Evolutionary conservation across 805 yeast genomes (phyloP).

Genomic region (Candida saitoana): DNA sequence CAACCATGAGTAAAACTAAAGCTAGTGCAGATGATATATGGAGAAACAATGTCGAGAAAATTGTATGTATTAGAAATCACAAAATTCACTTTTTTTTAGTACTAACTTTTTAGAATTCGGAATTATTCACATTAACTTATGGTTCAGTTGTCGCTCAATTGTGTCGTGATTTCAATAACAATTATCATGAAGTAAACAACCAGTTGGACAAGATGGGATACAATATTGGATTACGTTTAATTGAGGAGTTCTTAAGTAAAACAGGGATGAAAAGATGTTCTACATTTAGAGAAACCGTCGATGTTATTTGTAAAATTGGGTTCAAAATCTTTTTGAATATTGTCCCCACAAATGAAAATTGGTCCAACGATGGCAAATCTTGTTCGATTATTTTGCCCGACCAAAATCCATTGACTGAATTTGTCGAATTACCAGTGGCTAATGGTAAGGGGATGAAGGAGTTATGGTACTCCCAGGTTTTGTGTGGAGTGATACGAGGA

Average conservation of each 20-base stretch:
- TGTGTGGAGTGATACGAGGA: slow-evolving; percentile 88
- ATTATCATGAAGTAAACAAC: slow-evolving; percentile 72
- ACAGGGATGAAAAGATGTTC: slow-evolving; percentile 82
- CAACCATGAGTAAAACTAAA: slow-evolving; percentile 10
- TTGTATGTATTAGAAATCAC: slow-evolving; percentile 43
- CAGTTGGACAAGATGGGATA: slow-evolving; percentile 93
- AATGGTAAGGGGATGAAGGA: slow-evolving; percentile 62
- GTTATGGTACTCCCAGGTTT: slow-evolving; percentile 88
- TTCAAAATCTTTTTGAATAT: slow-evolving; percentile 86
- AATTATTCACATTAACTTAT: slow-evolving; percentile 88
- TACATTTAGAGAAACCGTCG: slow-evolving; percentile 80
- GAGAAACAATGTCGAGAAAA: slow-evolving; percentile 83
- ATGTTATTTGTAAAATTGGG: slow-evolving; percentile 78
- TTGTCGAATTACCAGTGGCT: slow-evolving; percentile 77
- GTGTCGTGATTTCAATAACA: slow-evolving; percentile 74
- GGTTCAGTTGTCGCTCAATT: slow-evolving; percentile 91
- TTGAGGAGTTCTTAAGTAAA: slow-evolving; percentile 89
- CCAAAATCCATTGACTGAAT: slow-evolving; percentile 82
- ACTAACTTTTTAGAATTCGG: slow-evolving; percentile 58
- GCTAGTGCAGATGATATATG: slow-evolving; percentile 81
- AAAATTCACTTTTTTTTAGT: no score
- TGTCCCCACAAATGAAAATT: slow-evolving; percentile 67
- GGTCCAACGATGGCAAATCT: slow-evolving; percentile 72
- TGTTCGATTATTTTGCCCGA: slow-evolving; percentile 73
- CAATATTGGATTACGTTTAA: slow-evolving; percentile 83